Evolutionary conservation across 2,329 filamentous ascomycete genomes (phyloP), one percentile per base, ranked within the genome.

Genomic region (Fusarium xylarioides): DNA sequence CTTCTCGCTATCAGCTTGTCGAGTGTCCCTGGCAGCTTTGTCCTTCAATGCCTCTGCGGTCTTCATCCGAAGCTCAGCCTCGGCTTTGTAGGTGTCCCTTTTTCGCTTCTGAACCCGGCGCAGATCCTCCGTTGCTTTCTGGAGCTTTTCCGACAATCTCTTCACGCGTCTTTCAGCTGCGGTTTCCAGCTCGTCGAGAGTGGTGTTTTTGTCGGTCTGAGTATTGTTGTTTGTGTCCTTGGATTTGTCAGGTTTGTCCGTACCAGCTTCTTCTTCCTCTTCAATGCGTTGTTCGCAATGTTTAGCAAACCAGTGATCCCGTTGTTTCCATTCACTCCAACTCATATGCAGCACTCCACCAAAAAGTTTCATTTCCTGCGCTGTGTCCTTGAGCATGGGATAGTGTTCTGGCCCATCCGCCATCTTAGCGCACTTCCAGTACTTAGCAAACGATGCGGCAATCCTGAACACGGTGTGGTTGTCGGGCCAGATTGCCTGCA

Each of bases 401-500:
- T 42, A 42, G 21, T 16, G 40, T n/a, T 42, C 21, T 6, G 21
- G 38, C 8, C 38, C 38, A 2, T 15, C 14, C 1, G 2, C 38
- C 8, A 42, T 42, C 8, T 16, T 6, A 16, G 5, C 21, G 14
- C 14, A 11, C 38, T 42, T 42, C 40, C 40, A 42, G 40, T 42
- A 23, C 40, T 42, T 42, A 0, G 21, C 14, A 11, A 42, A 42
- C 12, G 38, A 40, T 3, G 4, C 12, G 12, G 38, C 38, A 40
- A 40, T 40, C 38, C 38, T 40, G 7, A 0, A 0, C 12, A 40
- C 19, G 4, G 38, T 40, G 38, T 0, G 0, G 19, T 40, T 40
- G 7, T 40, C 12, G 7, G 38, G 38, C 38, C 38, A 40, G 38
- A 42, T 42, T n/a, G 40, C 40, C 9, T 23, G 14, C 40, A 42